phyloP scores from a whole-genome alignment of 768 basidiomycete genomes.

The Suillus occidentalis region DNA sequence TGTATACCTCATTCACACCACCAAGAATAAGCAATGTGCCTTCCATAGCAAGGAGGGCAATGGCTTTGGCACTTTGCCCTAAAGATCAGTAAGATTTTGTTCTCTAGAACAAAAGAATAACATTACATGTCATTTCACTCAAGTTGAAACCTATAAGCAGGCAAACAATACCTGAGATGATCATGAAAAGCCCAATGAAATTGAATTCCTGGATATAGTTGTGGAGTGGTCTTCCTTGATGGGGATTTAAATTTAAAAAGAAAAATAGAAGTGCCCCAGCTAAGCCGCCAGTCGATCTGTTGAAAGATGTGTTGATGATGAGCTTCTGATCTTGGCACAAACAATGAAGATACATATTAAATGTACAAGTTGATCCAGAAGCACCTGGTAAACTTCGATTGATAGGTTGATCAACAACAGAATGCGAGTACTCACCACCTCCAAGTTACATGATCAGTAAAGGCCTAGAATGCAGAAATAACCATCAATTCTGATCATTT shows the following conservation, averaged over 20 bases:
- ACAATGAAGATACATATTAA: neutral
- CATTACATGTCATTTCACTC: conserved; percentile 32
- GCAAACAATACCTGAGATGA: conserved; percentile 36
- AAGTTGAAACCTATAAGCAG: conserved; percentile 41
- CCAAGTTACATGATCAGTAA: conserved; percentile 39
- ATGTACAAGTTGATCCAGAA: conserved; percentile 38
- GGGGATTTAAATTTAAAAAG: conserved; percentile 36
- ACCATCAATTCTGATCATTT: neutral
- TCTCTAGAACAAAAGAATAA: neutral
- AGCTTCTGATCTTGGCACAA: neutral
- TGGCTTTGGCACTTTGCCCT: conserved; percentile 35
- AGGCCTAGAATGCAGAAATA: conserved; percentile 19
- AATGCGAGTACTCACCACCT: conserved; percentile 34
- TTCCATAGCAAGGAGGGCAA: conserved; percentile 37
- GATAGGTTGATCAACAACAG: neutral
- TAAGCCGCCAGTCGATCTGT: conserved; percentile 37
- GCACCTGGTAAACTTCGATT: conserved; percentile 25
- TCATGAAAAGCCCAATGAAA: conserved; percentile 36
- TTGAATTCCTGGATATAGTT: conserved; percentile 38
- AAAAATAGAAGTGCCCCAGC: conserved; percentile 33
- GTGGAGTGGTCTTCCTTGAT: conserved; percentile 29
- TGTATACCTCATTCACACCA: conserved; percentile 35
- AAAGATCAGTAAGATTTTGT: conserved; percentile 6
- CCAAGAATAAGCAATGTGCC: conserved; percentile 28
- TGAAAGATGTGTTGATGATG: neutral